phyloP scores from a whole-genome alignment of 306 rosid species.

The Delonix regia region DNA sequence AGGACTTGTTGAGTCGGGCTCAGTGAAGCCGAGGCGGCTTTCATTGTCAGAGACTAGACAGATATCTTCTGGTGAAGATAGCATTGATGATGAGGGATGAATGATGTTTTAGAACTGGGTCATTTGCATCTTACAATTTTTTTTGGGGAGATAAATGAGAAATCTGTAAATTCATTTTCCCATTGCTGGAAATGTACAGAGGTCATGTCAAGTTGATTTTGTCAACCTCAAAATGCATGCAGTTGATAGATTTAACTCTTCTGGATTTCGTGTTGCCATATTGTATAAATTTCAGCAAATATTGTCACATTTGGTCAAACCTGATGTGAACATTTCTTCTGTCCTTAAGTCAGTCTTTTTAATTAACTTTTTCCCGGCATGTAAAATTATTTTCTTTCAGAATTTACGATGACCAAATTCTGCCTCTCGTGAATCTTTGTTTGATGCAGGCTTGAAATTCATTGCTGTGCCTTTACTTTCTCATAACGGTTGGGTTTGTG shows the following conservation, averaged over 20 bases:
- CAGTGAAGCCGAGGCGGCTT: slow-evolving; percentile 73
- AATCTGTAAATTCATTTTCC: slow-evolving; percentile 86
- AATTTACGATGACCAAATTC: slow-evolving; percentile 44
- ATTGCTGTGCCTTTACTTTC: slow-evolving; percentile 30
- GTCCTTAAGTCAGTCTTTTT: slow-evolving; percentile 50
- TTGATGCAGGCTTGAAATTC: slow-evolving; percentile 38
- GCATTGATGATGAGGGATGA: slow-evolving; percentile 78
- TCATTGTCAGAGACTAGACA: slow-evolving; percentile 83
- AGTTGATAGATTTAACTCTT: slow-evolving; percentile 58
- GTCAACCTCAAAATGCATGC: slow-evolving; percentile 61
- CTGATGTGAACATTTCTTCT: slow-evolving; percentile 78
- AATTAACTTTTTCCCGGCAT: slow-evolving; percentile 38
- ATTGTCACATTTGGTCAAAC: slow-evolving; percentile 71
- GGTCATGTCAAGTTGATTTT: slow-evolving; percentile 62
- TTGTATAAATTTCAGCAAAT: slow-evolving; percentile 82
- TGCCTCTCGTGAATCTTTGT: slow-evolving; percentile 50
- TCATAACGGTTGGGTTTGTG: slow-evolving; percentile 23
- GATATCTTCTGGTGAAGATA: slow-evolving; percentile 73
- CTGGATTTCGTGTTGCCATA: slow-evolving; percentile 69
- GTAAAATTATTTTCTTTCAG: slow-evolving; percentile 47
- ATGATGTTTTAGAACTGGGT: slow-evolving; percentile 48
- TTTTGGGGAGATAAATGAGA: slow-evolving; percentile 62
- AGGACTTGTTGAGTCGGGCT: slow-evolving; percentile 79
- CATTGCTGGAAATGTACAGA: slow-evolving; percentile 79
- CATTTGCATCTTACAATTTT: slow-evolving; percentile 58